phyloP scores from a whole-genome alignment of 2,329 filamentous ascomycete species.

The Hypoxylon sp. region DNA sequence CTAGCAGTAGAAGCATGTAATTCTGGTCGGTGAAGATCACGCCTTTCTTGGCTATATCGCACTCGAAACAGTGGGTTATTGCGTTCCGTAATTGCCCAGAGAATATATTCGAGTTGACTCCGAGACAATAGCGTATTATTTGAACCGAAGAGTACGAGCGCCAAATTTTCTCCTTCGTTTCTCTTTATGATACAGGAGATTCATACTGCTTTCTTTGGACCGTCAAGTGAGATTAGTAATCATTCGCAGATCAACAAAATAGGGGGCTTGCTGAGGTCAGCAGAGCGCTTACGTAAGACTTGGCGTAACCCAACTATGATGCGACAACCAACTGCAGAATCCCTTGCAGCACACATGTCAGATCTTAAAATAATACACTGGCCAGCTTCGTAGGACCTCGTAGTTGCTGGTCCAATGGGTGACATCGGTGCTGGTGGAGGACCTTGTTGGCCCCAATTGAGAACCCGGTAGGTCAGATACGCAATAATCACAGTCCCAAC shows the following conservation, averaged over 20 bases:
- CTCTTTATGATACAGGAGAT: not conserved
- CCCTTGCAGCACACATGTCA: slow-evolving; percentile 12
- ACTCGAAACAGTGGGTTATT: not conserved
- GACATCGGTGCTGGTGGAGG: slow-evolving; percentile 14
- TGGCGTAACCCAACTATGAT: not conserved
- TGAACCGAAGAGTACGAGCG: not conserved
- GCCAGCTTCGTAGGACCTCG: not conserved
- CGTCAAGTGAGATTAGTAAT: not conserved
- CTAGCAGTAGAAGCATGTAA: not conserved
- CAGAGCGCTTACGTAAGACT: slow-evolving; percentile 11
- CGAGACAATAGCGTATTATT: not conserved
- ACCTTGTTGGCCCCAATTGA: slow-evolving; percentile 41
- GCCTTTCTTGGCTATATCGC: not conserved
- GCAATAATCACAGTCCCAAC: slow-evolving; percentile 6
- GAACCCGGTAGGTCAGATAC: slow-evolving; percentile 41
- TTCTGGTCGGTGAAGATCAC: not conserved
- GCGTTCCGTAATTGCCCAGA: not conserved
- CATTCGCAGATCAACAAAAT: not conserved
- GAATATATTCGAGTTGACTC: not conserved
- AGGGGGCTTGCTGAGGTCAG: slow-evolving; percentile 12
- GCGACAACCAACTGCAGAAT: not conserved
- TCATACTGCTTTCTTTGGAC: not conserved
- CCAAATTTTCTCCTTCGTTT: too few relatives aligned
- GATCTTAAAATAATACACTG: not conserved
- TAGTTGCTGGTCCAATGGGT: slow-evolving; percentile 12